Evolutionary conservation across 2,329 filamentous ascomycete genomes (phyloP).

Genomic region (Fusarium nisikadoi): DNA sequence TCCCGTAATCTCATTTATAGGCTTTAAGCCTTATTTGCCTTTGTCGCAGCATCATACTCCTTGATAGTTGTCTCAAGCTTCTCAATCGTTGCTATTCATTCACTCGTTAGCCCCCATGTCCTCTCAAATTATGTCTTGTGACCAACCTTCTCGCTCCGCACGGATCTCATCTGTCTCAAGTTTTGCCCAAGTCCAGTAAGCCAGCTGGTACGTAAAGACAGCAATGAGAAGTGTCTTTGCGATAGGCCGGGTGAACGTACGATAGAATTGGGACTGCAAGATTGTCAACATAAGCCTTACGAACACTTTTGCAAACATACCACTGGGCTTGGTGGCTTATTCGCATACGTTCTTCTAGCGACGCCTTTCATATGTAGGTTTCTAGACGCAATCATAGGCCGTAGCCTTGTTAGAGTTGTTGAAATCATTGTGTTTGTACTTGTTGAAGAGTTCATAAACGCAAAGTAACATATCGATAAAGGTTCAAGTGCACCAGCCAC

Average conservation of each 20-base stretch:
- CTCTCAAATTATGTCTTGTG: not conserved
- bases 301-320: constrained; percentile 24
- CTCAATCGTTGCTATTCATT: constrained; percentile 47
- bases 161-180: constrained; percentile 78
- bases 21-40: constrained; percentile 32
- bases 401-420: constrained; percentile 18
- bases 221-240: constrained; percentile 79
- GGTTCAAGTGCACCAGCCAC: constrained; percentile 24
- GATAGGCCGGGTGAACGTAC: constrained; percentile 77
- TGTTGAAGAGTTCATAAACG: not conserved
- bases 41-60: constrained; percentile 46
- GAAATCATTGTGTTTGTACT: constrained; percentile 19
- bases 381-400: constrained; percentile 14
- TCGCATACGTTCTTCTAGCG: constrained; percentile 39
- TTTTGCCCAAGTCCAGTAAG: constrained; percentile 79
- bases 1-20: not conserved
- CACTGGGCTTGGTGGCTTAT: constrained; percentile 43
- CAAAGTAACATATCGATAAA: constrained; percentile 16
- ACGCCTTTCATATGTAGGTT: not conserved
- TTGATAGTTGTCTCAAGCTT: constrained; percentile 53
- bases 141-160: constrained; percentile 65
- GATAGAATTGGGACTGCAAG: constrained; percentile 74
- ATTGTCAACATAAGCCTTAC: not conserved
- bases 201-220: constrained; percentile 81
- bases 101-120: constrained; percentile 18